Evolutionary conservation across 2,329 filamentous ascomycete species (phyloP), one percentile per base, ranked within the genome.

Genomic region (Hysterium pulicare): DNA sequence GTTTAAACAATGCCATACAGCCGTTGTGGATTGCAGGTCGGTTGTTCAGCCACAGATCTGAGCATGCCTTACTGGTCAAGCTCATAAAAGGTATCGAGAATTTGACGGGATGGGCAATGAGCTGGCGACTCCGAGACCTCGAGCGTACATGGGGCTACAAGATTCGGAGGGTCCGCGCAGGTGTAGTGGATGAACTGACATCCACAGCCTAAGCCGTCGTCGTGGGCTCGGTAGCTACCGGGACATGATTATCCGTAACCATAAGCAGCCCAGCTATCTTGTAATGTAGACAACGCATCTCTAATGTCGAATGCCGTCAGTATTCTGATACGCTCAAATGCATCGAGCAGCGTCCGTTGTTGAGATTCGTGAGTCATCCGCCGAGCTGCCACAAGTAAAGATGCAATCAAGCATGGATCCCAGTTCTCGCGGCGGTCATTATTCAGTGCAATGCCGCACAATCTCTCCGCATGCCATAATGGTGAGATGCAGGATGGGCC

Each of bases 1-100:
- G 74, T 46, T 52, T 79, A 24, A 81, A 77, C 46, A 81, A 81
- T 51, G 75, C 76, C 3, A 76, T 80, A 4, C 77, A 81, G 47
- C 77, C 77, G 1, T 62, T 81, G 0, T 80, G 75, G 72, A 67
- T 81, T 10, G 78, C 78, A 1, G 78, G 76, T 0, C 67, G 71
- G 26, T 58, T 79, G 0, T 67, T 81, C 32, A 79, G 72, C 41
- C 77, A 81, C 58, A 65, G 61, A 2, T 66, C 68, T 1, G 68
- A 72, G 44, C 68, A 71, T 46, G 51, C 51, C 1, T 48, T 65
- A 11, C 63, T 71, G 1, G 56, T 66, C 19, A 67, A 69, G 41
- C 61, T 75, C 3, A 74, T 79, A 32, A 68, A 68, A 13, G 69
- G 66, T 32, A 79, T 79, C 41, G 76, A 79, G 49, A 57, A 65